phyloP scores from a whole-genome alignment of 306 rosid genomes.

The Aeschynomene evenia region DNA sequence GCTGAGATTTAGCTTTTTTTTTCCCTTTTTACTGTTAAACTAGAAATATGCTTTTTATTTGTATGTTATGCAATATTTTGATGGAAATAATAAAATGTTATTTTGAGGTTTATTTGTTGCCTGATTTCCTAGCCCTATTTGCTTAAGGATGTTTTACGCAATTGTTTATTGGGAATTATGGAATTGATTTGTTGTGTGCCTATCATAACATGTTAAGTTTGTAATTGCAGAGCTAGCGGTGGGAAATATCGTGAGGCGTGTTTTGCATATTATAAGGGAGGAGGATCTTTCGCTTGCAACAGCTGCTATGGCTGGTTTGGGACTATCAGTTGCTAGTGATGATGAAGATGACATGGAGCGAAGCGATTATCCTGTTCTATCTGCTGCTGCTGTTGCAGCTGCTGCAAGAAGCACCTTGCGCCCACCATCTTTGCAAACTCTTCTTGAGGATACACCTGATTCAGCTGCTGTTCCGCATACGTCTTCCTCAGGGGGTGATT shows the following conservation, averaged over 20 bases:
- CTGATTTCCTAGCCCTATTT: slow-evolving; percentile 1
- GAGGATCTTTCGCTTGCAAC: slow-evolving; percentile 86
- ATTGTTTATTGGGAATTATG: not conserved
- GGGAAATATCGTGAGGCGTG: slow-evolving; percentile 97
- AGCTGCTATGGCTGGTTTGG: slow-evolving; percentile 81
- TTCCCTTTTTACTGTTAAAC: too few species aligned
- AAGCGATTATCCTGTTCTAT: slow-evolving; percentile 66
- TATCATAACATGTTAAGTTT: slow-evolving; percentile 31
- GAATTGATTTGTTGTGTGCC: slow-evolving; percentile 20
- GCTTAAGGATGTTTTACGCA: slow-evolving; percentile 18
- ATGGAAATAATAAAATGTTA: not conserved
- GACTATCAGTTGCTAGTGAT: slow-evolving; percentile 70
- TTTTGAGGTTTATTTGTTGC: slow-evolving; percentile 15
- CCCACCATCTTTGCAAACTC: slow-evolving; percentile 96
- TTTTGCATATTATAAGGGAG: slow-evolving; percentile 94
- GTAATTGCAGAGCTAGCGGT: slow-evolving; percentile 85
- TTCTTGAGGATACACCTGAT: slow-evolving; percentile 76
- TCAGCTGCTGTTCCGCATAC: slow-evolving; percentile 59
- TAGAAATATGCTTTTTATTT: not conserved
- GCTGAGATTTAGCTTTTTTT: not conserved
- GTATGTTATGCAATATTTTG: not conserved
- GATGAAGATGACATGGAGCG: slow-evolving; percentile 77
- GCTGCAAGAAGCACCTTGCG: slow-evolving; percentile 95
- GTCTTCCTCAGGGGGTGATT: slow-evolving; percentile 91
- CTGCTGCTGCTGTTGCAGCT: slow-evolving; percentile 93